Conservation (phyloP, 2,329 filamentous ascomycete genomes). For the Didymella pinodella region DNA sequence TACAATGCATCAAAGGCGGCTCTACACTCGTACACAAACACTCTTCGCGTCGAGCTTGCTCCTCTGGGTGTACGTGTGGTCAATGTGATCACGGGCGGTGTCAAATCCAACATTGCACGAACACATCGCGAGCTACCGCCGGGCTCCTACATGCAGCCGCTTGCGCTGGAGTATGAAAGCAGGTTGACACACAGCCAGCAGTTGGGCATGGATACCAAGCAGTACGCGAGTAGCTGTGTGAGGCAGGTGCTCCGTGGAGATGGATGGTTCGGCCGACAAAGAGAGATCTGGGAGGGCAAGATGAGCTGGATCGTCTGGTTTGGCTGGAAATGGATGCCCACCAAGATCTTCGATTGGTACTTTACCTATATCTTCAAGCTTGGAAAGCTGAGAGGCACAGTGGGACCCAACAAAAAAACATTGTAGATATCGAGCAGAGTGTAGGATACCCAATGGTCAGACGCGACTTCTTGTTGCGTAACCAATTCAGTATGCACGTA, state of each 20-base stretch:
- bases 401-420: slow-evolving; percentile 42
- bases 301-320: slow-evolving; percentile 60
- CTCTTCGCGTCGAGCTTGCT: slow-evolving; percentile 64
- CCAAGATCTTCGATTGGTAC: slow-evolving; percentile 52
- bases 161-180: slow-evolving; percentile 60
- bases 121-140: slow-evolving; percentile 57
- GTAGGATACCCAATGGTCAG: background rate
- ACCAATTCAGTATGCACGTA: background rate
- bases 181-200: slow-evolving; percentile 64
- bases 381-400: slow-evolving; percentile 54
- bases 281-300: slow-evolving; percentile 64
- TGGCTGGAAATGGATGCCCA: slow-evolving; percentile 58
- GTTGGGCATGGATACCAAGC: slow-evolving; percentile 59
- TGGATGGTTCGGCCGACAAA: slow-evolving; percentile 49
- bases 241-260: slow-evolving; percentile 57
- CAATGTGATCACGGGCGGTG: slow-evolving; percentile 65
- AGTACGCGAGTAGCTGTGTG: slow-evolving; percentile 65
- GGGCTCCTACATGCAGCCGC: slow-evolving; percentile 61
- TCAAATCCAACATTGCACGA: slow-evolving; percentile 66
- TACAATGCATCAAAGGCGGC: slow-evolving; percentile 70
- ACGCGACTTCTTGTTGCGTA: background rate
- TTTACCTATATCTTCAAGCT: slow-evolving; percentile 63
- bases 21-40: slow-evolving; percentile 65
- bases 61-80: slow-evolving; percentile 60
- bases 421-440: background rate